Evolutionary conservation across 306 rosid species (phyloP).

Genomic region (Alnus glutinosa): DNA sequence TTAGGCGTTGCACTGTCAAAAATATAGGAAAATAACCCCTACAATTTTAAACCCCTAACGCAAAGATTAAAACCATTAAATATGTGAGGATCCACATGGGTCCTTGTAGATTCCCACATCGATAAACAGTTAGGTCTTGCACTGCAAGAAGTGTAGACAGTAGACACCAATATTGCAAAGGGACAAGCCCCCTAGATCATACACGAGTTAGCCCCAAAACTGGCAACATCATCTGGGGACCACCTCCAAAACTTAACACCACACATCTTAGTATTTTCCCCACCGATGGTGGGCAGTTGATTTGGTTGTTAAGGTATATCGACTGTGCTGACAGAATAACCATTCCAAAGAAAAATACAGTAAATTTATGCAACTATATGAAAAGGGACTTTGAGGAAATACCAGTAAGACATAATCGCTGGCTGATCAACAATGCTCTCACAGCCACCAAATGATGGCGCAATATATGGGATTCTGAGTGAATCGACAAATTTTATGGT

Average conservation of each 20-base stretch:
- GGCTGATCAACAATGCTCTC: slow-evolving; percentile 99
- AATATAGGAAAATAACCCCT: neutral
- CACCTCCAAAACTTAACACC: neutral
- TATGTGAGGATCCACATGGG: neutral
- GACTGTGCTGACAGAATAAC: neutral
- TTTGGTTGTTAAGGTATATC: neutral
- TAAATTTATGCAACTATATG: neutral
- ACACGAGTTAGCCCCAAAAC: neutral
- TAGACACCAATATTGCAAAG: neutral
- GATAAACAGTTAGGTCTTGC: neutral
- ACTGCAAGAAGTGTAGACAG: neutral
- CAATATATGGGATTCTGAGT: slow-evolving; percentile 89
- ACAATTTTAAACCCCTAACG: neutral
- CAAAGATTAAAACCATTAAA: neutral
- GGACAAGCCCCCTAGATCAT: neutral
- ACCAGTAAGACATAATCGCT: slow-evolving; percentile 94
- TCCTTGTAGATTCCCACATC: neutral
- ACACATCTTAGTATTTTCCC: neutral
- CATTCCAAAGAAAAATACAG: neutral
- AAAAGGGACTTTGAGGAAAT: slow-evolving; percentile 17
- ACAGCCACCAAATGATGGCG: slow-evolving; percentile 96
- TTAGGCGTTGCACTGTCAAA: neutral
- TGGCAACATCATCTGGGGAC: neutral
- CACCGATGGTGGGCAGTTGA: neutral
- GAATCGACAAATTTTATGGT: slow-evolving; percentile 80